phyloP scores from a whole-genome alignment of 345 rosid species.

The Heritiera littoralis region DNA sequence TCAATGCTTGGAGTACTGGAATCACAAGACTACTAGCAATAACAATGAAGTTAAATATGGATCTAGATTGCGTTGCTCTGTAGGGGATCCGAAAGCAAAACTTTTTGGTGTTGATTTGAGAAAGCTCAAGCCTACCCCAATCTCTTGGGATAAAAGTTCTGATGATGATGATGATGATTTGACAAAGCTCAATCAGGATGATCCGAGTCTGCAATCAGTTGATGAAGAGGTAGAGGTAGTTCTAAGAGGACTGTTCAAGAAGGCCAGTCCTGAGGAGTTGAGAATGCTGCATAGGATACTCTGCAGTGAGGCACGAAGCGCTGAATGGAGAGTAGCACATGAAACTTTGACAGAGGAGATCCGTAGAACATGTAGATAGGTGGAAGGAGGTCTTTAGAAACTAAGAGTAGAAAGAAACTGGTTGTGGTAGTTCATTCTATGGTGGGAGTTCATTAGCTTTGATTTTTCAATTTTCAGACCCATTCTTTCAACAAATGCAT shows the following conservation, averaged over 20 bases:
- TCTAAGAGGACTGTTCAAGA: conserved; percentile 51
- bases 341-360: conserved; percentile 55
- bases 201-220: conserved; percentile 28
- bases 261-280: conserved; percentile 59
- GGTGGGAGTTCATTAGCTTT: not conserved
- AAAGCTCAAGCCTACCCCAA: conserved; percentile 6
- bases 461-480: not conserved
- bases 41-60: conserved; percentile 12
- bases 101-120: conserved; percentile 41
- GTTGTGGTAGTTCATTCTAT: conserved; percentile 39
- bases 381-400: not conserved
- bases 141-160: too few species aligned
- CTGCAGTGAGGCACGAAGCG: conserved; percentile 44
- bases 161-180: too few species aligned
- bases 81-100: conserved; percentile 25
- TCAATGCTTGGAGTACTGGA: conserved; percentile 76
- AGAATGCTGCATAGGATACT: conserved; percentile 53
- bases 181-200: not conserved
- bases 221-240: conserved; percentile 38
- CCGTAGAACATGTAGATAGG: conserved; percentile 41
- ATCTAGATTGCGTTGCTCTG: conserved; percentile 21
- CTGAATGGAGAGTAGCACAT: conserved; percentile 47
- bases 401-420: not conserved
- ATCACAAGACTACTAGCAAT: conserved; percentile 28
- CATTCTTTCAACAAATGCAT: conserved; percentile 7